Percentiles rank a stretch among this genome's conserved stretches.
Evolutionary conservation across 495 filamentous ascomycete species (phyloP).

Genomic region (Cenococcum geophilum): DNA sequence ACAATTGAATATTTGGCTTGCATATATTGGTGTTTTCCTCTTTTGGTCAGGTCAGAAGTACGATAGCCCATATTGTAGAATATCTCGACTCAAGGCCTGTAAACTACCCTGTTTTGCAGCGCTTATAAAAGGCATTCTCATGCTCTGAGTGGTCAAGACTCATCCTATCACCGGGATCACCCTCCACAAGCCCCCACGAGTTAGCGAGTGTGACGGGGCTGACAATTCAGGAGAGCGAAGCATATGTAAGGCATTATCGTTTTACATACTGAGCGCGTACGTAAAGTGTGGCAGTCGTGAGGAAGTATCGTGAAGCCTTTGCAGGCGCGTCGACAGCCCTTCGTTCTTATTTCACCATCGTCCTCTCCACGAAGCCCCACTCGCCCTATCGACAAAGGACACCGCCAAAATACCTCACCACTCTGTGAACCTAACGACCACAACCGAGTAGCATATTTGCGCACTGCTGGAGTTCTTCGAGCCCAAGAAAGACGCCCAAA

Average conservation of each 20-base stretch:
- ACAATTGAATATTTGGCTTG: constrained; percentile 3
- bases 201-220: background rate
- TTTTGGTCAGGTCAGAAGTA: constrained; percentile 9
- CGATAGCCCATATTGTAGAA: constrained; percentile 7
- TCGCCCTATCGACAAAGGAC: background rate
- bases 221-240: background rate
- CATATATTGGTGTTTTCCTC: constrained; percentile 24
- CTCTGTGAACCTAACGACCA: background rate
- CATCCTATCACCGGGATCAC: background rate
- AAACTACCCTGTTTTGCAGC: constrained; percentile 22
- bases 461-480: background rate
- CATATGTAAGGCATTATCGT: background rate
- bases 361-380: background rate
- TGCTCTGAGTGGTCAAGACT: constrained; percentile 1
- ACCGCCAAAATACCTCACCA: background rate
- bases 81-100: constrained; percentile 31
- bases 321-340: background rate
- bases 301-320: background rate
- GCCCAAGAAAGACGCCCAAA: background rate
- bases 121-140: constrained; percentile 15
- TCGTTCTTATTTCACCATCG: background rate
- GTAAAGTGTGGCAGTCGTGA: background rate
- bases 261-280: background rate
- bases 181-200: background rate
- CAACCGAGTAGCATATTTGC: background rate